These are phyloP conservation scores for Aspergillus indologenus DNA, from an alignment of 495 filamentous ascomycete species.

Conservation along the genomic window DNA sequence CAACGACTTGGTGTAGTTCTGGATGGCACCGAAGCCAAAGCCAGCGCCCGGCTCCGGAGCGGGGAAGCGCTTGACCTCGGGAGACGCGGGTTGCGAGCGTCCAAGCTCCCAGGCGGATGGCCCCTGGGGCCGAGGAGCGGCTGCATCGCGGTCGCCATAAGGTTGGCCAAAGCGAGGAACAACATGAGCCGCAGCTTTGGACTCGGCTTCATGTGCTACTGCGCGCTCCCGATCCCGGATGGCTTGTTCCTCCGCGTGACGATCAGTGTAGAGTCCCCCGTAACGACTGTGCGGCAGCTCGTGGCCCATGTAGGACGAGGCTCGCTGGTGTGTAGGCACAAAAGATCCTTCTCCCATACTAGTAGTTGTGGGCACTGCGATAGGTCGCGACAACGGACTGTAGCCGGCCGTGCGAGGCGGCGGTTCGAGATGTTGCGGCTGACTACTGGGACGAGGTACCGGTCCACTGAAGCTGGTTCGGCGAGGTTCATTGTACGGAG, in stretches of 20 bases:
- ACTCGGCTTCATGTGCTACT: slow-evolving; percentile 30
- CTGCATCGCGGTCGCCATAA: slow-evolving; percentile 35
- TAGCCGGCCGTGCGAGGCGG: slow-evolving; percentile 33
- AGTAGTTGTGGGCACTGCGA: slow-evolving; percentile 11
- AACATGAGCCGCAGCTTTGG: slow-evolving; percentile 23
- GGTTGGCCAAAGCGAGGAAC: slow-evolving; percentile 30
- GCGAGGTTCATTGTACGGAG: slow-evolving; percentile 34
- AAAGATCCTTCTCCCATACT: slow-evolving; percentile 26
- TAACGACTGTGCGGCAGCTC: slow-evolving; percentile 34
- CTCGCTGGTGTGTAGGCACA: slow-evolving; percentile 20
- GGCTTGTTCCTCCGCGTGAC: slow-evolving; percentile 43
- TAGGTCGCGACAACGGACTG: slow-evolving; percentile 37
- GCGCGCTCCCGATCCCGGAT: slow-evolving; percentile 38
- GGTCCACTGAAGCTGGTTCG: slow-evolving; percentile 41
- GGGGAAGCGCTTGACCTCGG: slow-evolving; percentile 39
- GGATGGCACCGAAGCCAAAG: slow-evolving; percentile 47
- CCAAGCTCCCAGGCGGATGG: slow-evolving; percentile 38
- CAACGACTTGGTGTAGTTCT: slow-evolving; percentile 48
- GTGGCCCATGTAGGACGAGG: slow-evolving; percentile 29
- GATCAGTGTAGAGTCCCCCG: slow-evolving; percentile 39
- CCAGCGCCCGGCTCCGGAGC: slow-evolving; percentile 30
- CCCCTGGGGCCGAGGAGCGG: slow-evolving; percentile 26
- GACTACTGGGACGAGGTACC: slow-evolving; percentile 42
- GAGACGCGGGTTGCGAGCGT: slow-evolving; percentile 40
- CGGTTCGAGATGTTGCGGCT: slow-evolving; percentile 41